phyloP scores from a whole-genome alignment of 441 rosid species.

The Kokia cookei region DNA sequence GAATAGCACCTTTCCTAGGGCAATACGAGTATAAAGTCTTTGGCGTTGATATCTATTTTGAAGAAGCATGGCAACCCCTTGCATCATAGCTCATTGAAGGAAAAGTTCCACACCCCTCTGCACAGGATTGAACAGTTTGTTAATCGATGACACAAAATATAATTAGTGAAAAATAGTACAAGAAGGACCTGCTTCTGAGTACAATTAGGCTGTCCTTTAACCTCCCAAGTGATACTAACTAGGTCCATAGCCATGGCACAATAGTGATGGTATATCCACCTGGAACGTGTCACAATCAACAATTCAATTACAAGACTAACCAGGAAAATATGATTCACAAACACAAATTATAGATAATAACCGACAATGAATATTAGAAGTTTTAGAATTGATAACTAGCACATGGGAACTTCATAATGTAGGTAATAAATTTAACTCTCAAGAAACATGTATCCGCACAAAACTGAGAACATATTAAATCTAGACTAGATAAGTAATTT shows the following conservation, averaged over 20 bases:
- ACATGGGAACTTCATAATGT: neutral
- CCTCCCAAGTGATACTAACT: constrained; percentile 97
- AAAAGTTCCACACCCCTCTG: constrained; percentile 94
- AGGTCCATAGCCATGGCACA: constrained; percentile 94
- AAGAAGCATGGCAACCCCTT: constrained; percentile 97
- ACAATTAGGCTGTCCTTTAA: constrained; percentile 93
- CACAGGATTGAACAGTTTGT: constrained; percentile 18
- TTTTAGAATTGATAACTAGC: neutral
- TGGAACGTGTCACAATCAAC: constrained; percentile 28
- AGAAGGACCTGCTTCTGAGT: constrained; percentile 77
- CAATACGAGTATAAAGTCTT: constrained; percentile 95
- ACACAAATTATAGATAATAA: neutral
- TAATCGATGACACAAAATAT: constrained; percentile 1
- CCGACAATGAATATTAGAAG: neutral
- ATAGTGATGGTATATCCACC: constrained; percentile 99
- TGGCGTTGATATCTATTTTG: constrained; percentile 98
- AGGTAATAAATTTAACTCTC: neutral
- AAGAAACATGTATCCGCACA: neutral
- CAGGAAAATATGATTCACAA: neutral
- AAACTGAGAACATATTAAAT: neutral
- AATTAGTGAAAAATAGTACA: constrained; percentile 10
- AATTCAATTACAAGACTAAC: neutral
- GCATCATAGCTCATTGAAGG: constrained; percentile 99
- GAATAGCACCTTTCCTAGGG: constrained; percentile 80
- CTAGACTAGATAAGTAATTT: neutral